Evolutionary conservation across 306 rosid species (phyloP).

Genomic region (Crotalaria pallida): DNA sequence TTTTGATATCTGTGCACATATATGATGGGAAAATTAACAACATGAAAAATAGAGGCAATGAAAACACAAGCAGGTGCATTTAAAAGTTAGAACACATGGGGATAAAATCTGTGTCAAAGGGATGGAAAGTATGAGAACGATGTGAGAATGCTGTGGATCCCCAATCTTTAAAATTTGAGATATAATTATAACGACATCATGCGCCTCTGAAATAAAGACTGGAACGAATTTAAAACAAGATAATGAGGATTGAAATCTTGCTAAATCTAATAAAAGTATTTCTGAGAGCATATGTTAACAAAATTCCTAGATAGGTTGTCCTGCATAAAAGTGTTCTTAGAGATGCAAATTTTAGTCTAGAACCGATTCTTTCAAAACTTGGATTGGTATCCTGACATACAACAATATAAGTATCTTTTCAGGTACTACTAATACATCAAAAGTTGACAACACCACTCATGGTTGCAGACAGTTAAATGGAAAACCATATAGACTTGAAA

Average conservation of each 20-base stretch:
- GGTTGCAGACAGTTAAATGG: not conserved
- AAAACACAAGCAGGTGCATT: not conserved
- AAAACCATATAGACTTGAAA: not conserved
- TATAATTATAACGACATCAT: not conserved
- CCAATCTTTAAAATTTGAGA: not conserved
- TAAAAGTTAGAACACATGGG: not conserved
- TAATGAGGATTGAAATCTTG: not conserved
- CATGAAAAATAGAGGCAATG: not conserved
- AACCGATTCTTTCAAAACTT: not conserved
- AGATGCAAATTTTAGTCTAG: not conserved
- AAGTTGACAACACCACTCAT: not conserved
- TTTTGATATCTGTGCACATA: slow-evolving; percentile 64
- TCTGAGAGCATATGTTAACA: not conserved
- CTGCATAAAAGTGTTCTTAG: not conserved
- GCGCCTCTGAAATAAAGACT: not conserved
- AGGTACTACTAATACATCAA: not conserved
- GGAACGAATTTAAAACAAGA: not conserved
- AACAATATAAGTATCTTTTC: not conserved
- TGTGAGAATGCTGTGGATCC: not conserved
- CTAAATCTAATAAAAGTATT: not conserved
- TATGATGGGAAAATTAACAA: slow-evolving; percentile 8
- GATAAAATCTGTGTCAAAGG: not conserved
- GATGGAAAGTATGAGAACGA: not conserved
- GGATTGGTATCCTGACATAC: not conserved
- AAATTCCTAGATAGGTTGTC: not conserved